Base-by-base conservation (phyloP, 768 basidiomycete genomes). In the Pulveroboletus ravenelii region DNA sequence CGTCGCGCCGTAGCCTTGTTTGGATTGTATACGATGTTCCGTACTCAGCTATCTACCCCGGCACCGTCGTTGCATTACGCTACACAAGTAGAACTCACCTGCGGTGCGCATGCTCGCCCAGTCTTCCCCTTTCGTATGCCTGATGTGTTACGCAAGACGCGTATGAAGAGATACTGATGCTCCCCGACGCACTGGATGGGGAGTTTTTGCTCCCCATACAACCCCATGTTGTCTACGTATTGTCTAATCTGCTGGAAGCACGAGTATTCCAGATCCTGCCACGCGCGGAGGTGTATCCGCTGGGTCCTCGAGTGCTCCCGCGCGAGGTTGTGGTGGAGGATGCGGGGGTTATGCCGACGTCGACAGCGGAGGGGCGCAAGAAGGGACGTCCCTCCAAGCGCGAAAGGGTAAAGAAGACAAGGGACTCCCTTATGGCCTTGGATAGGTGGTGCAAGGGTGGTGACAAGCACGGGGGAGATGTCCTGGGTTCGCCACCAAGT, bases 1-100 rank as follows among this genome's bases (percentile, higher is more conserved):
- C 72, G 68, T n/a, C 76, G 81, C 53, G 74, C 74, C 6, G 77
- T 77, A 18, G 84, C 82, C 1, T 62, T 90, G 20, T 89, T 89
- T 61, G 83, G 76, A 5, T 62, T 86, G 41, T 89, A 90, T 62
- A 78, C 81, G 3, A 84, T 90, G 56, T 81, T 80, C 61, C 72
- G 69, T 49, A 82, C 85, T 10, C 90, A 90, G 66, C 84, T 87
- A 13, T 71, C 73, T 10, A 66, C 70, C 10, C 74, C 79, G 4
- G 69, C 74, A 4, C 82, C 84, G 18, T 56, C 73, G 9, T 64
- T 89, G 30, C 71, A 78, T 61, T 57, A 63, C 20, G 56, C 79
- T n/a, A 62, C 66, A n/a, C 75, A 81, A 52, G 76, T 88, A 30
- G 76, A 79, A 9, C 76, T 90, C 23, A 76, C 85, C 13, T 69